Evolutionary conservation across 2,329 filamentous ascomycete species (phyloP).

Genomic region (Sporothrix brunneoviolacea): DNA sequence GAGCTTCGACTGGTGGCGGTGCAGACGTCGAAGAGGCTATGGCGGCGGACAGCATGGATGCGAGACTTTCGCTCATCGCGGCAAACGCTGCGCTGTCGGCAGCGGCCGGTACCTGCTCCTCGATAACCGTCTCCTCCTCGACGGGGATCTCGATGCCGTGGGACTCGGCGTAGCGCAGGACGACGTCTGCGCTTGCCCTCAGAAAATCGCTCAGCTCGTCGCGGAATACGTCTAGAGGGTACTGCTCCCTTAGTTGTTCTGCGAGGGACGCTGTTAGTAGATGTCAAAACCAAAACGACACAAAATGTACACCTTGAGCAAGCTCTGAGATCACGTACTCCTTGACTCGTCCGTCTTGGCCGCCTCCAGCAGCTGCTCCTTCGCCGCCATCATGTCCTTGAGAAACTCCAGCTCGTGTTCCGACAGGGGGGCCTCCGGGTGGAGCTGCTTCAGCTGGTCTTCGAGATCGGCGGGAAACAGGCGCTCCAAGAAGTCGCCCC

Average conservation of each 20-base stretch:
- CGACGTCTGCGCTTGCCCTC: constrained; percentile 25
- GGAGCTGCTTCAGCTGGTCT: constrained; percentile 34
- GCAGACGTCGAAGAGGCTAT: constrained; percentile 2
- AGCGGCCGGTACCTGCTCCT: neutral
- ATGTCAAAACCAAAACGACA: too few species aligned
- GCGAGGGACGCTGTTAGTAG: neutral
- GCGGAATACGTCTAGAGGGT: constrained; percentile 33
- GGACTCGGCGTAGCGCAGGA: constrained; percentile 31
- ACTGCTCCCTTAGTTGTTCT: constrained; percentile 30
- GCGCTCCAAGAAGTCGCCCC: constrained; percentile 38
- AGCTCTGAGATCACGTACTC: too few species aligned
- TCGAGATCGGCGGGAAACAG: constrained; percentile 53
- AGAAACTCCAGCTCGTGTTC: constrained; percentile 18
- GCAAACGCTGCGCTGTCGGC: neutral
- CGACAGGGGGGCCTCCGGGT: constrained; percentile 25
- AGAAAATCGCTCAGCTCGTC: constrained; percentile 27
- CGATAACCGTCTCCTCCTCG: constrained; percentile 23
- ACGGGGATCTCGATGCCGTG: constrained; percentile 32
- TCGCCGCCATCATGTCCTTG: constrained; percentile 21
- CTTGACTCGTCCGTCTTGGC: constrained; percentile 43
- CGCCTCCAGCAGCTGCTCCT: constrained; percentile 42
- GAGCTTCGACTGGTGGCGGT: neutral
- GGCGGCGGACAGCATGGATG: constrained; percentile 14
- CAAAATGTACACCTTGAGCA: too few species aligned
- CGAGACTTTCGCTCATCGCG: constrained; percentile 11